Conservation (phyloP, 805 yeast genomes). For the Saccharomycopsis oosterbeekiorum region DNA sequence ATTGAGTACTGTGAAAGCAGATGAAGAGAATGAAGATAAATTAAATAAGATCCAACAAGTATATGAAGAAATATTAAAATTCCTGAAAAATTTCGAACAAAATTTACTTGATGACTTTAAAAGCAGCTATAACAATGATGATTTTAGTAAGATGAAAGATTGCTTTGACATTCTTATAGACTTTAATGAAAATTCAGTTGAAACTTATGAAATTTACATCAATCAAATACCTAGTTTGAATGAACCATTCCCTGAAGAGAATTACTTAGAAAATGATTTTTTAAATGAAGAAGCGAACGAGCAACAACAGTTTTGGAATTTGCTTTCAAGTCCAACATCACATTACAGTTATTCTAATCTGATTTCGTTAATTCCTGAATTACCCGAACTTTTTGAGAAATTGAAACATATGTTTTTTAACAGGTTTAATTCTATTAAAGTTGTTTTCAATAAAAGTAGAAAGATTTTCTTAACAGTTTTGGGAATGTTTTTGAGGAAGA, state of each 20-base stretch:
- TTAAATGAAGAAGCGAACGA: constrained; percentile 23
- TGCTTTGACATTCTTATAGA: constrained; percentile 64
- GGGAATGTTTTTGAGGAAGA: constrained; percentile 67
- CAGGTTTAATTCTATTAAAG: constrained; percentile 63
- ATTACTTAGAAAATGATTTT: constrained; percentile 23
- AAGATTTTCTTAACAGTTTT: constrained; percentile 51
- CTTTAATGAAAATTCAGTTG: constrained; percentile 68
- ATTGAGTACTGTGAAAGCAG: constrained; percentile 3
- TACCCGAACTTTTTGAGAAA: constrained; percentile 45
- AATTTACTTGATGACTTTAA: constrained; percentile 61
- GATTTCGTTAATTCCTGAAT: constrained; percentile 36
- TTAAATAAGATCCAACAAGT: constrained; percentile 20
- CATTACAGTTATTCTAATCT: constrained; percentile 29
- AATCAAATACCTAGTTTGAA: constrained; percentile 64
- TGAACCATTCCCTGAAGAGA: constrained; percentile 31
- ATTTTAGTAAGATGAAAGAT: constrained; percentile 63
- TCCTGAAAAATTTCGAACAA: constrained; percentile 69
- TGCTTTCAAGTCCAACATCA: constrained; percentile 48
- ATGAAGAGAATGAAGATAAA: background rate
- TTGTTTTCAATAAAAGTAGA: constrained; percentile 68
- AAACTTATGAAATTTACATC: constrained; percentile 74
- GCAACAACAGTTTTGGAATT: constrained; percentile 43
- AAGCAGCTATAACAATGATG: constrained; percentile 59
- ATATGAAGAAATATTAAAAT: constrained; percentile 46
- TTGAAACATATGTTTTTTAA: constrained; percentile 50